A percentile compares a stretch with the other conserved stretches of the same genome.
phyloP scores from a whole-genome alignment of 176 grass and related monocot genomes.

The Musa troglodytarum region DNA sequence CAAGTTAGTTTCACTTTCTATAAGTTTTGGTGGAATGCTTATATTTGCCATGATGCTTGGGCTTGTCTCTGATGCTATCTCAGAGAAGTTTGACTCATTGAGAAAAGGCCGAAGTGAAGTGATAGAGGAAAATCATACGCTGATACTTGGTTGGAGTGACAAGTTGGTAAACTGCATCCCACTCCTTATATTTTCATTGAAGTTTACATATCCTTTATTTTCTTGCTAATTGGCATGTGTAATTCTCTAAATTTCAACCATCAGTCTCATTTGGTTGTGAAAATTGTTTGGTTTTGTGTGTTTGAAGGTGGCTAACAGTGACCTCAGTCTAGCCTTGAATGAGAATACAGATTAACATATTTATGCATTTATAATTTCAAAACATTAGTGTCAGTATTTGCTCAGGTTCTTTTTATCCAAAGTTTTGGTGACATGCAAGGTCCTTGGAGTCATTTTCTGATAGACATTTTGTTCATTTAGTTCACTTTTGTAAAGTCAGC shows the following conservation, averaged over 20 bases:
- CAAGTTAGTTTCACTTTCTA: constrained; percentile 64
- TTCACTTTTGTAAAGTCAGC: too few species aligned
- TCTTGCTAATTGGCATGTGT: background rate
- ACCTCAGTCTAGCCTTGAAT: too few species aligned
- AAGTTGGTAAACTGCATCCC: constrained; percentile 45
- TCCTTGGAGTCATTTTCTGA: too few species aligned
- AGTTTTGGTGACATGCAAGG: too few species aligned
- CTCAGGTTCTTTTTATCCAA: too few species aligned
- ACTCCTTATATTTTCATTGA: background rate
- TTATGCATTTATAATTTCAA: too few species aligned
- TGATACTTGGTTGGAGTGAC: constrained; percentile 72
- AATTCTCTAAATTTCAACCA: background rate
- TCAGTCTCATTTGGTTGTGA: background rate
- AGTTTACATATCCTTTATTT: background rate
- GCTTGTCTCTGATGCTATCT: constrained; percentile 62
- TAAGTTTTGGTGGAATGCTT: constrained; percentile 73
- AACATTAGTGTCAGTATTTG: too few species aligned
- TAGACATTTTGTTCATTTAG: too few species aligned
- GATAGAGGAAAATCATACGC: constrained; percentile 53
- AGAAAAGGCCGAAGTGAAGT: constrained; percentile 77
- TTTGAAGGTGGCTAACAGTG: background rate
- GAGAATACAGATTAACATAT: too few species aligned
- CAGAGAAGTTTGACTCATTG: constrained; percentile 76
- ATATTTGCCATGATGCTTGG: constrained; percentile 89
- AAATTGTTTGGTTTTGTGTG: background rate